Percentiles rank a stretch among this genome's conserved stretches.
Conservation (phyloP, 176 grass and related monocot genomes). For the Oryza glaberrima region DNA sequence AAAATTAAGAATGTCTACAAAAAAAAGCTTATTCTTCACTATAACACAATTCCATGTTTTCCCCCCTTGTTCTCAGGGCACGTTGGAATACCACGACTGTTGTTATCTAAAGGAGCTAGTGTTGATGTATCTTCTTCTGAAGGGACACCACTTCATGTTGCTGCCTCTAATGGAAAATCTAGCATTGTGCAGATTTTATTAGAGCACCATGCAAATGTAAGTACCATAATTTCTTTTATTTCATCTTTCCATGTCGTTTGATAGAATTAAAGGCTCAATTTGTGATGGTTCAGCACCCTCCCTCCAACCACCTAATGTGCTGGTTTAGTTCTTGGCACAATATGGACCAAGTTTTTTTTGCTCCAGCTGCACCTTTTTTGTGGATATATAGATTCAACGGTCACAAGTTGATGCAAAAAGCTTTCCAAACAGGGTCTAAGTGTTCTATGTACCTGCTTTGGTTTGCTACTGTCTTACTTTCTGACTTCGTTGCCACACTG, state of each 20-base stretch:
- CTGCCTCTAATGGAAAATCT: slow-evolving; percentile 32
- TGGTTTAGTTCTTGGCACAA: neutral
- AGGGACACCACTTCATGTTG: slow-evolving; percentile 45
- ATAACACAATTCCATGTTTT: neutral
- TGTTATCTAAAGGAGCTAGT: slow-evolving; percentile 50
- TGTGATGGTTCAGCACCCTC: neutral
- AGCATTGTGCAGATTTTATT: slow-evolving; percentile 46
- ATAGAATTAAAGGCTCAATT: neutral
- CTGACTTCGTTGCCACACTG: neutral
- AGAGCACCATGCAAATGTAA: slow-evolving; percentile 50
- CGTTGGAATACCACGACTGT: slow-evolving; percentile 38
- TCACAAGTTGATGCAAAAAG: neutral
- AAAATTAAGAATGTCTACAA: neutral
- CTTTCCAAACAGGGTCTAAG: neutral
- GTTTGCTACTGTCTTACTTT: neutral
- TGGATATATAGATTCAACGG: neutral
- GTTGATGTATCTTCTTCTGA: slow-evolving; percentile 37
- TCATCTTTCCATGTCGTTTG: neutral
- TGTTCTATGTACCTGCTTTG: neutral
- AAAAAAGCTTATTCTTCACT: neutral
- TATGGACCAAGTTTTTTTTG: neutral
- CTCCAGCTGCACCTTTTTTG: neutral
- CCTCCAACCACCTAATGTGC: neutral
- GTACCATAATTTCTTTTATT: neutral
- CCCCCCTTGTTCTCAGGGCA: slow-evolving; percentile 24